Evolutionary conservation across 2,329 filamentous ascomycete species (phyloP), one percentile per base, ranked within the genome.

Genomic region (Calonectria naviculata): DNA sequence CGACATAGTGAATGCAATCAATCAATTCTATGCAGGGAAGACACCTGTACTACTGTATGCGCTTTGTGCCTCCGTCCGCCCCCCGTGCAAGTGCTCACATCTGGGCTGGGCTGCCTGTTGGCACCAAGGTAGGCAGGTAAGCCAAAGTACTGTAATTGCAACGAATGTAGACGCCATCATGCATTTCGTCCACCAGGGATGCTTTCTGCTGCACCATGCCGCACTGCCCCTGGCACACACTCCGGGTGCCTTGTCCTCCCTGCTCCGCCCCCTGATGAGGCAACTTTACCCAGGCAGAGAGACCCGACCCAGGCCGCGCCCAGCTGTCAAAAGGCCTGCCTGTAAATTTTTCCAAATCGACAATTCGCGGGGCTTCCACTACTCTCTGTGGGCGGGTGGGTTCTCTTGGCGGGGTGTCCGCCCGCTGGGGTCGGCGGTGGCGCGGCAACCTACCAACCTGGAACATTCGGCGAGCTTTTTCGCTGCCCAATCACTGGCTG

Each of bases 301-400:
- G 49, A 29, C 46, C 58, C 63, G 24, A 26, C 42, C 36, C 21
- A 61, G 67, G 52, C 54, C 54, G 28, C 56, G 29, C 36, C 44
- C 36, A 63, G 31, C 64, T 65, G 71, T 72, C 71, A 72, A 38
- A 34, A 70, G 38, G 70, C 52, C 21, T 67, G 70, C 67, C 70
- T 60, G 64, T 26, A 34, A 65, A 60, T 69, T 69, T 42, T 58
- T 65, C 52, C 67, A 31, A 66, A 66, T 68, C 46, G 46, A 58
- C 41, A 52, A 52, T 77, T 77, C 75, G 71, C 74, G 74, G 73
- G 68, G 72, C 74, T 78, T 78, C 76, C 76, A 78, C 65, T 71
- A 56, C 66, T 31, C 69, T 78, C 76, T 75, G 72, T 64, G 65
- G 70, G 46, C 65, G 67, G 65, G 63, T 70, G 60, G 68, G 26